Evolutionary conservation across 2,329 filamentous ascomycete genomes (phyloP), one percentile per base, ranked within the genome.

Genomic region (Cercospora janseana): DNA sequence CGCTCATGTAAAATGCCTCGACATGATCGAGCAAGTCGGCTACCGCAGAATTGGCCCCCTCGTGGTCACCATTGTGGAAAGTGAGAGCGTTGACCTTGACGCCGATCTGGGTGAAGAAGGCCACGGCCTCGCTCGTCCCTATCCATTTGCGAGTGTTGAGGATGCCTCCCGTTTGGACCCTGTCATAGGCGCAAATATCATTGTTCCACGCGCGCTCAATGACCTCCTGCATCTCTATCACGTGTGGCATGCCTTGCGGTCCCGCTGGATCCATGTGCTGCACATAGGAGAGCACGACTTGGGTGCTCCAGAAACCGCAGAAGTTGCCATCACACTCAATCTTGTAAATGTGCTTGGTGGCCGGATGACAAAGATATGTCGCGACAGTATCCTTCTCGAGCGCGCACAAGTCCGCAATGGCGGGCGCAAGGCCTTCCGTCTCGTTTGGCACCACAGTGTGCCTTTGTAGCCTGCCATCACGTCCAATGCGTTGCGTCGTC

Each of bases 281-380:
- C 15, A 96, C 81, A 66, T 88, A 91, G 0, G 90, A 92, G 10
- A 86, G 74, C 59, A 96, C 70, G 83, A 94, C 94, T 67, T 97
- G 93, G 24, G 95, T 94, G 64, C 95, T 97, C 31, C 92, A 81
- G 66, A 96, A 97, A 3, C 92, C 92, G 66, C 92, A 97, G 66
- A 97, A 97, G 4, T 89, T 87, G 16, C 90, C 90, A 72, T 95
- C 91, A 53, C 75, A 78, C n/a, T 78, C 79, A 45, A 94, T 76
- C 63, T 95, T 95, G 44, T 87, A 88, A 20, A 97, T 78, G 63
- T 96, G 91, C 41, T 83, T 77, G 0, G 89, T 86, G 40, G 77
- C 75, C 1, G 85, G 79, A 62, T 90, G 83, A 67, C 91, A 96
- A 26, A 95, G 74, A 62, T 90, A 95, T 4, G 88, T 87, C 56